Percentiles rank a stretch among this genome's conserved stretches.
phyloP scores from a whole-genome alignment of 2,329 filamentous ascomycete species.

The Xylaria multiplex region DNA sequence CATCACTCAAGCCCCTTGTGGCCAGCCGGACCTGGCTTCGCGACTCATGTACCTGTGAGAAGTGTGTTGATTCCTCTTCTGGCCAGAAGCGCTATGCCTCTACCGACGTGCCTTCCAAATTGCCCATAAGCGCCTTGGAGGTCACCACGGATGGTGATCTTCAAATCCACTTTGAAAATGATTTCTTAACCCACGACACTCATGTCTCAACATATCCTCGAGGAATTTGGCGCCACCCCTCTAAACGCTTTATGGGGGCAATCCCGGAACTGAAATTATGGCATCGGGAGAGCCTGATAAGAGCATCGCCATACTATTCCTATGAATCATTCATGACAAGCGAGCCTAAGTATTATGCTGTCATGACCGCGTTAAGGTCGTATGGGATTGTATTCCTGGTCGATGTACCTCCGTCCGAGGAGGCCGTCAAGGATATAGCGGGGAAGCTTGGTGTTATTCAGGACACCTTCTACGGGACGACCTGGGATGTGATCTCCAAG shows the following conservation, averaged over 20 bases:
- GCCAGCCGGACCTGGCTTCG: constrained; percentile 55
- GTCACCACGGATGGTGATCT: constrained; percentile 56
- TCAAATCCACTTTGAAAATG: constrained; percentile 67
- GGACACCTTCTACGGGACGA: constrained; percentile 89
- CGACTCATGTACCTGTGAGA: constrained; percentile 67
- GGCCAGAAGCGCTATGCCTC: constrained; percentile 73
- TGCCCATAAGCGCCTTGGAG: constrained; percentile 52
- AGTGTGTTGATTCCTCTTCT: constrained; percentile 67
- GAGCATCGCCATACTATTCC: constrained; percentile 64
- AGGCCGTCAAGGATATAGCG: constrained; percentile 74
- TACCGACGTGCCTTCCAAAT: constrained; percentile 64
- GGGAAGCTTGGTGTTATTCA: constrained; percentile 79
- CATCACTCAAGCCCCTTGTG: neutral
- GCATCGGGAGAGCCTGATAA: constrained; percentile 52
- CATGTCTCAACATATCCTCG: constrained; percentile 51
- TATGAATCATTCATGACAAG: constrained; percentile 77
- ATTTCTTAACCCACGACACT: constrained; percentile 50
- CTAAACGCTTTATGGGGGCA: neutral
- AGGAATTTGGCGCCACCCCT: constrained; percentile 4
- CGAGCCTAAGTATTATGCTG: constrained; percentile 66
- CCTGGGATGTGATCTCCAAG: constrained; percentile 88
- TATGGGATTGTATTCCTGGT: constrained; percentile 82
- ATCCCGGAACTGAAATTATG: constrained; percentile 19
- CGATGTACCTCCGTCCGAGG: constrained; percentile 74
- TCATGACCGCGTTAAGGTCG: constrained; percentile 69